Conservation (phyloP, 2,329 filamentous ascomycete genomes). For the Aspergillus sojae region DNA sequence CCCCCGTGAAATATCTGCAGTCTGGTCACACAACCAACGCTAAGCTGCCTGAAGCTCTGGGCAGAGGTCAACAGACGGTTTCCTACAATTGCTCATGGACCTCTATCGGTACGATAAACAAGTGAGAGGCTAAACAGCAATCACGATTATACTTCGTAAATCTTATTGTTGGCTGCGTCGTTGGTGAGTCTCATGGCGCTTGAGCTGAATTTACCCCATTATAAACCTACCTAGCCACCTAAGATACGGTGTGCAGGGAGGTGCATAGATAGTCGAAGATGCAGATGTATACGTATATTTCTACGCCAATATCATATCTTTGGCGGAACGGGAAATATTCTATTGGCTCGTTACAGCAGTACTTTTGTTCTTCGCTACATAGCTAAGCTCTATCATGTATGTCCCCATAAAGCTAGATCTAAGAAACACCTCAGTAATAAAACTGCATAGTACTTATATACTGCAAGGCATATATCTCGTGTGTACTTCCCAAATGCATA, state of each 20-base stretch:
- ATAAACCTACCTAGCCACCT: neutral
- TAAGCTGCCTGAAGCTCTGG: neutral
- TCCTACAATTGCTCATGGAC: neutral
- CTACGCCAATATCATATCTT: neutral
- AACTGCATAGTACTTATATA: neutral
- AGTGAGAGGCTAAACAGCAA: neutral
- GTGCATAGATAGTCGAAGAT: neutral
- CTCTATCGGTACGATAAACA: neutral
- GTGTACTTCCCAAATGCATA: neutral
- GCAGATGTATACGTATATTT: neutral
- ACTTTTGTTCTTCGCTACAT: neutral
- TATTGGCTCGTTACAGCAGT: neutral
- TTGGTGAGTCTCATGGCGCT: neutral
- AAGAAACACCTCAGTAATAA: neutral
- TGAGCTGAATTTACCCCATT: neutral
- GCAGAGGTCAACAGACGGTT: neutral
- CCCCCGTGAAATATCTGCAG: slow-evolving; percentile 8
- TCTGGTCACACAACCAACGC: neutral
- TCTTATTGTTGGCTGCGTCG: neutral
- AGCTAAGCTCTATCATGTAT: neutral
- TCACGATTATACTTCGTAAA: neutral
- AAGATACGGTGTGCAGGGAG: neutral
- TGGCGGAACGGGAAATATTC: neutral
- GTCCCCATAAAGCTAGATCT: neutral
- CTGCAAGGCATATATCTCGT: neutral